phyloP scores from a whole-genome alignment of 768 basidiomycete species.

The Rhizopogon salebrosus region DNA sequence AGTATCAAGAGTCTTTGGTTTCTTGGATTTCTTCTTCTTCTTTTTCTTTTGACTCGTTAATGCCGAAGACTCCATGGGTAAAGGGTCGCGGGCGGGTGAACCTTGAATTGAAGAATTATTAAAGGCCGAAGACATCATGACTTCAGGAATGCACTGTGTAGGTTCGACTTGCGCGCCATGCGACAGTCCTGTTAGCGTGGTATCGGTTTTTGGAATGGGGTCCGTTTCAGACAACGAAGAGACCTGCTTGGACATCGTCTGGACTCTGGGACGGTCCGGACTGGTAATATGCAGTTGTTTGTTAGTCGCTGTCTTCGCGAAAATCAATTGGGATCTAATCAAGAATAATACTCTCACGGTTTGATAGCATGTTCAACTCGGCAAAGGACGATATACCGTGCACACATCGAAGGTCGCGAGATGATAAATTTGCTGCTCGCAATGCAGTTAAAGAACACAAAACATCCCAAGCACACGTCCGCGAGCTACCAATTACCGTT shows the following conservation, averaged over 20 bases:
- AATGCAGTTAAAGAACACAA: neutral
- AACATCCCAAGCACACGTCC: too few species aligned
- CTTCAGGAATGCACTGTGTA: neutral
- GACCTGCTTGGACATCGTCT: neutral
- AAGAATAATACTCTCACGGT: too few species aligned
- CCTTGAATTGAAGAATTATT: slow-evolving; percentile 18
- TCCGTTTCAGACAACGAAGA: neutral
- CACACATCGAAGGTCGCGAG: too few species aligned
- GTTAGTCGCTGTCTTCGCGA: too few species aligned
- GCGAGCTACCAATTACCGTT: neutral
- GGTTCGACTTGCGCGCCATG: neutral
- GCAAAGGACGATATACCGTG: too few species aligned
- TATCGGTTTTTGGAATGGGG: neutral
- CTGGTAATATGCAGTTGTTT: neutral
- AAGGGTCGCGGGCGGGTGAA: slow-evolving; percentile 15
- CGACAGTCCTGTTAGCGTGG: too few species aligned
- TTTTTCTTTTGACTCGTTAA: slow-evolving; percentile 52
- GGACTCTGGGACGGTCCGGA: neutral
- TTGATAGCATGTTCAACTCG: too few species aligned
- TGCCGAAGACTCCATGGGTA: slow-evolving; percentile 19
- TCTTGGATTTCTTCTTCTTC: slow-evolving; percentile 63
- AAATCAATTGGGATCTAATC: too few species aligned
- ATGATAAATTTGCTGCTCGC: neutral
- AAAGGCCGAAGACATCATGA: slow-evolving; percentile 11
- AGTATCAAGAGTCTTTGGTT: slow-evolving; percentile 40